phyloP scores from a whole-genome alignment of 2,329 filamentous ascomycete species.

The Cadophora luteo-olivacea region DNA sequence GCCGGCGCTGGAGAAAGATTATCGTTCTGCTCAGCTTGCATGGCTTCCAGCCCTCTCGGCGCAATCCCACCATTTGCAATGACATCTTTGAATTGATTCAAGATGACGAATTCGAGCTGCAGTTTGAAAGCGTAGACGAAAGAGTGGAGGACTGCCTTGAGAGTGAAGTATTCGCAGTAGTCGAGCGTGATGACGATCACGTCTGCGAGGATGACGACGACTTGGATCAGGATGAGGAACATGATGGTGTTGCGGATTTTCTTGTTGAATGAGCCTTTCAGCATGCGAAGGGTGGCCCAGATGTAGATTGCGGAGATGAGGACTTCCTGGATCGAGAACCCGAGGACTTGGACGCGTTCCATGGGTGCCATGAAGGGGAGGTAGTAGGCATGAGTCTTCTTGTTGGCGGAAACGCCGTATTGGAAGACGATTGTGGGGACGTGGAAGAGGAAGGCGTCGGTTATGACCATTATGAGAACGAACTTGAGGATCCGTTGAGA shows the following conservation, averaged over 20 bases:
- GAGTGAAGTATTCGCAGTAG: constrained; percentile 14
- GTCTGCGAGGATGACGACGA: constrained; percentile 5
- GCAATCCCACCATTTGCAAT: constrained; percentile 3
- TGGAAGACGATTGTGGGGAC: constrained; percentile 12
- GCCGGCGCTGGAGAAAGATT: neutral
- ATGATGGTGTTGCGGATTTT: constrained; percentile 17
- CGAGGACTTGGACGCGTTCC: constrained; percentile 51
- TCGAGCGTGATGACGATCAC: constrained; percentile 5
- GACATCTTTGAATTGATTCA: constrained; percentile 12
- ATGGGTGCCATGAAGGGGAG: constrained; percentile 16
- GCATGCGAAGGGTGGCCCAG: constrained; percentile 23
- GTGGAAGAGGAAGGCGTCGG: constrained; percentile 45
- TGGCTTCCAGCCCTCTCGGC: neutral
- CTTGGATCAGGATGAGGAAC: constrained; percentile 16
- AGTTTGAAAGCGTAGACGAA: constrained; percentile 12
- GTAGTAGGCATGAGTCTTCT: constrained; percentile 2
- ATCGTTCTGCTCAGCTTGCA: constrained; percentile 12
- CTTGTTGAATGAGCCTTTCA: constrained; percentile 17
- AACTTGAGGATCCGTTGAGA: constrained; percentile 49
- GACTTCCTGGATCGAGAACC: constrained; percentile 55
- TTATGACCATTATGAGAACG: constrained; percentile 53
- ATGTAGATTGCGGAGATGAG: constrained; percentile 54
- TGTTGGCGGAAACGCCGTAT: constrained; percentile 11
- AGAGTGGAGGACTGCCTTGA: constrained; percentile 1
- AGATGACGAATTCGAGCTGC: constrained; percentile 12